Conservation (phyloP, 768 basidiomycete species). For the Pholiota molesta region DNA sequence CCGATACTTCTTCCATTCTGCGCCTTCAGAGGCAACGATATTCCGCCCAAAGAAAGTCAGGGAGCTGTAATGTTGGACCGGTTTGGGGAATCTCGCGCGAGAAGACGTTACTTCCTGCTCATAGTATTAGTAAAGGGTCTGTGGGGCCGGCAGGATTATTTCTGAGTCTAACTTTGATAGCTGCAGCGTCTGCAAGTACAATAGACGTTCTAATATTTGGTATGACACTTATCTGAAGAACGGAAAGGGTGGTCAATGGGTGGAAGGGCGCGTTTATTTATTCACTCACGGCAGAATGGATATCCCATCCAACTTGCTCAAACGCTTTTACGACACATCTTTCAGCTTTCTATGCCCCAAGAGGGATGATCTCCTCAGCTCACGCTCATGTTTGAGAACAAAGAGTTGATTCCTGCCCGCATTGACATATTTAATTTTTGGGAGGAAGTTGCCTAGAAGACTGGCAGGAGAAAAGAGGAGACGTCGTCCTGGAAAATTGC, state of each 20-base stretch:
- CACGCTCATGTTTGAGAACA: constrained; percentile 33
- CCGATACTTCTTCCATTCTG: constrained; percentile 67
- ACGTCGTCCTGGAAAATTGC: constrained; percentile 37
- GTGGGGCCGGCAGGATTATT: background rate
- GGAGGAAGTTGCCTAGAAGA: constrained; percentile 28
- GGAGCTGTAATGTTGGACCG: constrained; percentile 45
- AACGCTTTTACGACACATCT: constrained; percentile 25
- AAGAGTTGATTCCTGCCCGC: constrained; percentile 34
- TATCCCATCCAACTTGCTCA: constrained; percentile 36
- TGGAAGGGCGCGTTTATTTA: background rate
- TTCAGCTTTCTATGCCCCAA: background rate
- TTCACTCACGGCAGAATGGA: constrained; percentile 34
- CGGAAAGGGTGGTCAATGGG: background rate
- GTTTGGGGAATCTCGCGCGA: constrained; percentile 60
- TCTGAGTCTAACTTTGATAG: constrained; percentile 37
- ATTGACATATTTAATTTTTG: constrained; percentile 31
- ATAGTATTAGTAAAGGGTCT: background rate
- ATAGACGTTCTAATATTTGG: constrained; percentile 27
- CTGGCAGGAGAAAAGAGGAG: constrained; percentile 28
- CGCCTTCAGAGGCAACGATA: constrained; percentile 65
- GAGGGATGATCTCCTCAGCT: background rate
- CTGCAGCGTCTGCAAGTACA: constrained; percentile 39
- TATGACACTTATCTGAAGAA: constrained; percentile 27
- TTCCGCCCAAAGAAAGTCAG: constrained; percentile 60
- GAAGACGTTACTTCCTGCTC: constrained; percentile 51